Base-by-base conservation (phyloP, 768 basidiomycete species). In the Lactarius hatsudake region DNA sequence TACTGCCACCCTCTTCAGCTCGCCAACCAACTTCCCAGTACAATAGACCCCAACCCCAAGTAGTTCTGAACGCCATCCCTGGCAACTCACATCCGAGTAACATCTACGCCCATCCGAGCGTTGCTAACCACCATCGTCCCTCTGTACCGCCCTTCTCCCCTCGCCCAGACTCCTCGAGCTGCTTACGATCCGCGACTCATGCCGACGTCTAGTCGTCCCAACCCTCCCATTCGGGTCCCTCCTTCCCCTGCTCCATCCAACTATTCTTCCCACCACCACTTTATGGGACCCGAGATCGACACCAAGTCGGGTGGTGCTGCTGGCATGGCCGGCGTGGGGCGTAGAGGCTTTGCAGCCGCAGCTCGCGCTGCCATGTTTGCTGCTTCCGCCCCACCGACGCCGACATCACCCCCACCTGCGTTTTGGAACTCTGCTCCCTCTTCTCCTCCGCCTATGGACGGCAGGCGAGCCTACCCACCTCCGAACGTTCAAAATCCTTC, bases 261-360 rank as follows among this genome's bases (percentile, higher is more conserved):
- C 10, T 63, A 68, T 57, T 32, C 65, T n/a, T 26, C 57, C 4
- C 63, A 23, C 2, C 63, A 23, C 5, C 54, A 53, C 17, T 38
- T 62, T 34, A 36, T 53, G 63, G 34, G 73, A 36, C 75, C 74
- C 8, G 81, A 84, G 40, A 80, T 87, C 10, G 84, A 90, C 73
- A 92, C 90, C n/a, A 86, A 88, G 74, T 81, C 73, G 3, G 90
- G 91, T 4, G 91, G 91, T 8, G 86, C 81, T 62, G 91, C 90
- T 10, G 90, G 91, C 0, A 95, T 96, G 94, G 94, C 94, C 0
- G 94, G 94, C 10, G 93, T 96, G 8, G 94, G 94, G 9, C 80
- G 94, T 67, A 80, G 93, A 71, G 94, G 91, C 0, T 94, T 94
- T 66, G 82, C 81, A 15, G 90, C 93, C 20, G 90, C 85, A 12